These are phyloP conservation scores for Agrocybe praecox DNA, from an alignment of 768 basidiomycete species.

Conservation along the genomic window DNA sequence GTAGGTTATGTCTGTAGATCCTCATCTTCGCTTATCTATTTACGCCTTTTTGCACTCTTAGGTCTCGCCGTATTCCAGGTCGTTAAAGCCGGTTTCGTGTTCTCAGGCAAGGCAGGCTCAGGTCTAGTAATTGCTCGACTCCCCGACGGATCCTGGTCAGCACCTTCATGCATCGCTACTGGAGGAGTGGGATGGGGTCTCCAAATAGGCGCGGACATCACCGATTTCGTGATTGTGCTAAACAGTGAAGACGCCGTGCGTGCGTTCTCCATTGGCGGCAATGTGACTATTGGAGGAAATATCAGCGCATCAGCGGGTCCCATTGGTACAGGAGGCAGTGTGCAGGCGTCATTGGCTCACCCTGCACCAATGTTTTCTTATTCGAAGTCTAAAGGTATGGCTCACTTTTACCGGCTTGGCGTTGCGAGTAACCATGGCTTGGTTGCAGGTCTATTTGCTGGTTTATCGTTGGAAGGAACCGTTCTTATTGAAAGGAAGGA, in stretches of 20 bases:
- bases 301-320: slow-evolving; percentile 88
- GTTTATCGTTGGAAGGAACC: slow-evolving; percentile 93
- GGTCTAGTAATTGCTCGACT: slow-evolving; percentile 91
- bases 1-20: slow-evolving; percentile 34
- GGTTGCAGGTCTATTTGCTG: slow-evolving; percentile 84
- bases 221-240: slow-evolving; percentile 95
- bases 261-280: slow-evolving; percentile 94
- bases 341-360: slow-evolving; percentile 85
- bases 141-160: slow-evolving; percentile 95
- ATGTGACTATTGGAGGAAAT: slow-evolving; percentile 93
- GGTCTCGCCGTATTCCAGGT: slow-evolving; percentile 96
- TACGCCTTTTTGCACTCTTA: slow-evolving; percentile 27
- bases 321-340: slow-evolving; percentile 91
- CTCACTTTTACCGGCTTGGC: slow-evolving; percentile 2
- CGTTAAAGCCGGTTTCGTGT: slow-evolving; percentile 91
- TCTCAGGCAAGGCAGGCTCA: slow-evolving; percentile 93
- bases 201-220: slow-evolving; percentile 94
- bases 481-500: slow-evolving; percentile 94
- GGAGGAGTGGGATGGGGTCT: slow-evolving; percentile 94
- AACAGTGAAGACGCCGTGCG: slow-evolving; percentile 95
- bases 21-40: not conserved
- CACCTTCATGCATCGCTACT: slow-evolving; percentile 95
- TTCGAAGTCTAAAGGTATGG: slow-evolving; percentile 88
- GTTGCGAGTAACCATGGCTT: too few relatives aligned
- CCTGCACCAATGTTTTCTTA: slow-evolving; percentile 98